Evolutionary conservation across 257 asterid genomes (phyloP), one percentile per base, ranked within the genome.

Genomic region (Salvia miltiorrhiza): DNA sequence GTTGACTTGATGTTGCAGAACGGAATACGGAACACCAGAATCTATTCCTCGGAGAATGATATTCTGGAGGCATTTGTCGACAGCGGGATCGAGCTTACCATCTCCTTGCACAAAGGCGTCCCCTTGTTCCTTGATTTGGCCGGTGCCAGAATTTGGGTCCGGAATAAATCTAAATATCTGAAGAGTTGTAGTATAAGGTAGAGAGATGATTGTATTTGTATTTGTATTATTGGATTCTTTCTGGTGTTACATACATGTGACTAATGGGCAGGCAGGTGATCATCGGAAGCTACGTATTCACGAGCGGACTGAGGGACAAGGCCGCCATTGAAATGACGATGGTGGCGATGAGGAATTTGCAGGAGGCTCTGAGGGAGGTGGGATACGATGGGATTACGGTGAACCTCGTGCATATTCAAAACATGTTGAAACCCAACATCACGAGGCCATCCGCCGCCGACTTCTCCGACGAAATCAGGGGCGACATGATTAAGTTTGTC

Each of bases 391-490:
- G 14, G 0, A 37, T 81, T n/a, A 77, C 71, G 61, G 61, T 20
- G 0, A 48, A 17, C 55, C 0, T 48, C 5, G 11, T 48, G 13
- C 9, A 48, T 19, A 2, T 1, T 7, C 0, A 2, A 17, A 26
- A 48, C 8, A 8, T 17, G 26, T 4, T 48, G 26, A 48, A 48
- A 8, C 58, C 58, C 4, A 70, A 72, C 65, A 9, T 59, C 2
- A 12, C 59, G 0, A 75, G 33, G 2, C 92, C 89, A 14, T 83
- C 92, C 0, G 66, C 73, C 2, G 81, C 79, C 2, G 88, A 83
- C 2, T 81, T 81, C 24, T 1, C 4, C 0, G 76, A 63, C 20
- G 79, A 70, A 0, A 13, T 77, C 54, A 74, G 12, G 58, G 73
- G 43, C 0, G 24, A 33, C 13, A 19, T 86, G 75, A 0, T 0